Percentiles rank a stretch among this genome's conserved stretches.
phyloP scores from a whole-genome alignment of 768 basidiomycete species.

The Lactarius psammicola region DNA sequence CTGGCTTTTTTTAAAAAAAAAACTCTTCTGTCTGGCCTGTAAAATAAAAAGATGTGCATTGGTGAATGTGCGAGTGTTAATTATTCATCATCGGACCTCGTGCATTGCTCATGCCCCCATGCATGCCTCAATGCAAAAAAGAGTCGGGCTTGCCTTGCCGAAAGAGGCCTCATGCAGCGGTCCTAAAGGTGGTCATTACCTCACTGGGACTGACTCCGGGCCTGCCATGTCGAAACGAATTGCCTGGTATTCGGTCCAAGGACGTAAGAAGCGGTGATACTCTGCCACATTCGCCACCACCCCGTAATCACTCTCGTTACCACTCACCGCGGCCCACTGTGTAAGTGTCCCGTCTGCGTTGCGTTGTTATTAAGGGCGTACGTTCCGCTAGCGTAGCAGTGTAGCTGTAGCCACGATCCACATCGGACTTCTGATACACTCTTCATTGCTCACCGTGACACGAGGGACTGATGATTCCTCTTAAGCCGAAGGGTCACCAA shows the following conservation, averaged over 20 bases:
- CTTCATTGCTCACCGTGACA: neutral
- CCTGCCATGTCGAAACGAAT: neutral
- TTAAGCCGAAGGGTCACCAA: neutral
- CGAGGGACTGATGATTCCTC: no score
- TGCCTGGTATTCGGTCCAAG: neutral
- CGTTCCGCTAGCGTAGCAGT: neutral
- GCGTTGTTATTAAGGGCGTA: neutral
- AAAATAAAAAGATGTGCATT: neutral
- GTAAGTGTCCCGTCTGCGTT: neutral
- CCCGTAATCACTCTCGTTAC: neutral
- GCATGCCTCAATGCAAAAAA: neutral
- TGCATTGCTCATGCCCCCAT: neutral
- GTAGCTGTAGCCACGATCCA: neutral
- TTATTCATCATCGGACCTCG: neutral
- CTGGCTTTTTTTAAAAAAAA: neutral
- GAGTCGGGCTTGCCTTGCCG: neutral
- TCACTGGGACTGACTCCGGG: neutral
- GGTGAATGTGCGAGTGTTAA: neutral
- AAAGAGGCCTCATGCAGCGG: neutral
- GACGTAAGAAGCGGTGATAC: neutral
- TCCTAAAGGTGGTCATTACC: neutral
- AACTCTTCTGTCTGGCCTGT: neutral
- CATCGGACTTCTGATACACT: no score
- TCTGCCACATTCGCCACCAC: neutral
- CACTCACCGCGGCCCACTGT: neutral